These are phyloP conservation scores for Syzygium aqueum DNA, from an alignment of 345 rosid species.

Conservation along the genomic window DNA sequence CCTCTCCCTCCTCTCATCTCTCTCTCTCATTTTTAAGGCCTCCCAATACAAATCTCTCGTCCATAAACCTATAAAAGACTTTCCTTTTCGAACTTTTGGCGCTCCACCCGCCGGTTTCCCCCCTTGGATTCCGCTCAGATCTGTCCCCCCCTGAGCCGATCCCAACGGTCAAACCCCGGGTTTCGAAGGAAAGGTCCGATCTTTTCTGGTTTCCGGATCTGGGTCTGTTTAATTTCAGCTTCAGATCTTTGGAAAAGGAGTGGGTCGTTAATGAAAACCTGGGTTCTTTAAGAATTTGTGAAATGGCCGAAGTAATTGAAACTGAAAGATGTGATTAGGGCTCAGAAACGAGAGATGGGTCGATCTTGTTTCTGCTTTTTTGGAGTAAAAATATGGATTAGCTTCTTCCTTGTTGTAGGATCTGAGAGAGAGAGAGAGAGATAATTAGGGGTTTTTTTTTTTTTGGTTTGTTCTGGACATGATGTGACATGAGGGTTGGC, in stretches of 20 bases:
- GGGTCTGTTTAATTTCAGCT: background rate
- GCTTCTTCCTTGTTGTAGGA: background rate
- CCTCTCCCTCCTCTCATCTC: background rate
- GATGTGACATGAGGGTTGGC: background rate
- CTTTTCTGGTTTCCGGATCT: background rate
- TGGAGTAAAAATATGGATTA: background rate
- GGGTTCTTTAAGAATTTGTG: background rate
- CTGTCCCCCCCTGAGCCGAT: background rate
- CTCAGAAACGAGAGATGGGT: background rate
- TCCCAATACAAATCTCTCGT: background rate
- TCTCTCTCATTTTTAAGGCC: slow-evolving; percentile 5
- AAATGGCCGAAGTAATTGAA: background rate
- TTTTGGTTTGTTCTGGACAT: background rate
- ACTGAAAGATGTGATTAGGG: background rate
- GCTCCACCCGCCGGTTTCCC: background rate
- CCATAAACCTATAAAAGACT: slow-evolving; percentile 8
- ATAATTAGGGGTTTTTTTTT: background rate
- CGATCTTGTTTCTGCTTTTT: background rate
- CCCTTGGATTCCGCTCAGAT: background rate
- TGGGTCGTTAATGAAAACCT: background rate
- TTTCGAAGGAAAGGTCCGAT: background rate
- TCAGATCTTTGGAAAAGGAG: background rate
- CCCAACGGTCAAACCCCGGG: background rate
- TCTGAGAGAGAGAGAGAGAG: background rate
- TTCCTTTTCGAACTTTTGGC: slow-evolving; percentile 10